A percentile compares a stretch with the other conserved stretches of the same genome.
Evolutionary conservation across 768 basidiomycete genomes (phyloP).

Genomic region (Solioccasus polychromus): DNA sequence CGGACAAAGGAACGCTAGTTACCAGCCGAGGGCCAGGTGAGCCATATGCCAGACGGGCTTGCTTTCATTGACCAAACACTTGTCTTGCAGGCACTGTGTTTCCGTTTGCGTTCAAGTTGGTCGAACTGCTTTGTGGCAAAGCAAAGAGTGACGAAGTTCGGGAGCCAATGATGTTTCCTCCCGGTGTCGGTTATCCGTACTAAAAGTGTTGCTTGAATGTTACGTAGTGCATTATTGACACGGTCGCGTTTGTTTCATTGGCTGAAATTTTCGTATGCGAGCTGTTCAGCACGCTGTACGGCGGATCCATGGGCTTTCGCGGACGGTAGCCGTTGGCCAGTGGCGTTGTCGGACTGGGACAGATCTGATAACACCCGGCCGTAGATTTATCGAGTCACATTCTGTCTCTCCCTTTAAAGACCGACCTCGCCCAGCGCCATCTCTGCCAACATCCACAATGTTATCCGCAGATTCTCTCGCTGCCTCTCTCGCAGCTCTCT

Average conservation of each 20-base stretch:
- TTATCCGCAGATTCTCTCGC: conserved; percentile 32
- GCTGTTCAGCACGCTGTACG: conserved; percentile 23
- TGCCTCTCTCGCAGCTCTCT: conserved; percentile 48
- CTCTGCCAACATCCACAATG: conserved; percentile 29
- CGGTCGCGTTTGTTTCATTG: conserved; percentile 12
- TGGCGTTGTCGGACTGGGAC: conserved; percentile 8
- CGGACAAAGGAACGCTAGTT: conserved; percentile 51
- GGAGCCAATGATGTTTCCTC: conserved; percentile 71
- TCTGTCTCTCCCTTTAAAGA: conserved; percentile 16
- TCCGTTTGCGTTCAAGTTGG: conserved; percentile 73
- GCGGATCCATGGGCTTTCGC: conserved; percentile 24
- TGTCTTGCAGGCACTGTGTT: conserved; percentile 60
- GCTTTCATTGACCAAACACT: background rate
- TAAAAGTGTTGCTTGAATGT: conserved; percentile 4
- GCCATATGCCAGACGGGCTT: conserved; percentile 2
- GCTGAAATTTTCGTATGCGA: conserved; percentile 25
- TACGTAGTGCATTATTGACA: too few relatives aligned
- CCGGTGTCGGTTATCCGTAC: conserved; percentile 42
- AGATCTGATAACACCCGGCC: conserved; percentile 19
- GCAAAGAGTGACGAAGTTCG: conserved; percentile 59
- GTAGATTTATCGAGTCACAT: conserved; percentile 25
- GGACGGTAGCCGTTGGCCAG: conserved; percentile 9
- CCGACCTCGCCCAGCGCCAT: conserved; percentile 2
- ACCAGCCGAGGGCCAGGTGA: conserved; percentile 78
- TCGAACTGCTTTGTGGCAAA: conserved; percentile 65